phyloP scores from a whole-genome alignment of 177 flowering plant genomes.

The Vitis hybrid region DNA sequence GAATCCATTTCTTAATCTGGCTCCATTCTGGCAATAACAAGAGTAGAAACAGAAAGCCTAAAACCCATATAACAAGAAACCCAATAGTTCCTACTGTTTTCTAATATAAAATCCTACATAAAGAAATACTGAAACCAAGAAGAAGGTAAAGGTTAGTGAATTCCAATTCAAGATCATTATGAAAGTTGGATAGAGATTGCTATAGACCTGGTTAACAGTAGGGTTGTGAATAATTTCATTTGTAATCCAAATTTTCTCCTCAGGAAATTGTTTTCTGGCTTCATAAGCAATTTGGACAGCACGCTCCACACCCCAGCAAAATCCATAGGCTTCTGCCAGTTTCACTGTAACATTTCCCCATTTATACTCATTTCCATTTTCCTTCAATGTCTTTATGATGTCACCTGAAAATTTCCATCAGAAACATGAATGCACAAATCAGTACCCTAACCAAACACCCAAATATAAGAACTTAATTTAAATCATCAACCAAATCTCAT shows the following conservation, averaged over 20 bases:
- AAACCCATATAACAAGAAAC: too few relatives aligned
- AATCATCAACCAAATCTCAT: background rate
- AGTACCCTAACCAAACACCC: background rate
- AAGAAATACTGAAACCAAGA: background rate
- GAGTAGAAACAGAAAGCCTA: too few relatives aligned
- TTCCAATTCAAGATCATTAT: background rate
- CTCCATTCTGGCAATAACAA: too few relatives aligned
- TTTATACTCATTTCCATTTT: slow-evolving; percentile 70
- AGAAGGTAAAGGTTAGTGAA: background rate
- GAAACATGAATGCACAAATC: background rate
- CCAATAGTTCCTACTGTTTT: too few relatives aligned
- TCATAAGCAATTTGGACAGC: slow-evolving; percentile 98
- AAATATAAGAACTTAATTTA: background rate
- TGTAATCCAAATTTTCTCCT: slow-evolving; percentile 85
- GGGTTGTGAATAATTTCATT: slow-evolving; percentile 97
- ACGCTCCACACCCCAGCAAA: slow-evolving; percentile 98
- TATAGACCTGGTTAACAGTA: slow-evolving; percentile 80
- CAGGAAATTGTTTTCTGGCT: slow-evolving; percentile 90
- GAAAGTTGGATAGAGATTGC: background rate
- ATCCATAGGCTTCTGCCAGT: slow-evolving; percentile 84
- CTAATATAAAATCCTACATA: background rate
- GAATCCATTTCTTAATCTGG: too few relatives aligned
- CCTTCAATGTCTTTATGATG: slow-evolving; percentile 81
- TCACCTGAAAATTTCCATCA: slow-evolving; percentile 57
- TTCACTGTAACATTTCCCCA: slow-evolving; percentile 94